Base-by-base conservation (phyloP, 139 green algal species). In the Coccomyxa sp. region DNA sequence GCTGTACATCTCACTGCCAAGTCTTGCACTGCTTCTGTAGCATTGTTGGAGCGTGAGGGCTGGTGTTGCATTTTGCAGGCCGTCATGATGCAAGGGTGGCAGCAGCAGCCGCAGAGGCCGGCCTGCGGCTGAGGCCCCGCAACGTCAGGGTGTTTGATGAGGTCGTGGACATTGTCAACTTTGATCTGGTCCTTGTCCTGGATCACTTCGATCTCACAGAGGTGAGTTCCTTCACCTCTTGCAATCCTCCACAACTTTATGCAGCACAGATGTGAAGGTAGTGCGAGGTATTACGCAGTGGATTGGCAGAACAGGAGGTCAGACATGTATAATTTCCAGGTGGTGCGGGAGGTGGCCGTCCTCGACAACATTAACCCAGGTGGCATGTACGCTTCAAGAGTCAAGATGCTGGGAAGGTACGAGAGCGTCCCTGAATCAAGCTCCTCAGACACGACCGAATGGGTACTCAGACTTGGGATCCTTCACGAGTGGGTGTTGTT, bases 151-250 rank as follows among this genome's bases (percentile, higher is more conserved):
- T 77, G 2, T 91, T 91, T 72, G 74, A 92, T 68, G 87, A 91
- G 73, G 54, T 85, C 39, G 64, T 69, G 8, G 84, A 92, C 80
- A 81, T 84, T 27, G 83, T 91, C 10, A 75, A 80, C 24, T 88
- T 50, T n/a, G 88, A 92, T 74, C 72, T 92, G 16, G 83, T 92
- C 6, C 37, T 92, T n/a, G 85, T 90, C 24, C 90, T 92, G 88
- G 88, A 92, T 70, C 50, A 75, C 12, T 92, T 88, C 70, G 88
- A 92, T 55, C 31, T 72, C 39, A 36, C 68, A 24, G 88, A 92
- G 84, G 88, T 92, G 55, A 29, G 31, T 38, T 18, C 44, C 71
- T 39, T n/a, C 34, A 14, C 44, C n/a, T n/a, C n/a, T n/a, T n/a
- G n/a, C n/a, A n/a, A n/a, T n/a, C n/a, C n/a, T n/a, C n/a, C n/a